Evolutionary conservation across 257 asterid genomes (phyloP), one percentile per base, ranked within the genome.

Genomic region (Marsdenia floribunda): DNA sequence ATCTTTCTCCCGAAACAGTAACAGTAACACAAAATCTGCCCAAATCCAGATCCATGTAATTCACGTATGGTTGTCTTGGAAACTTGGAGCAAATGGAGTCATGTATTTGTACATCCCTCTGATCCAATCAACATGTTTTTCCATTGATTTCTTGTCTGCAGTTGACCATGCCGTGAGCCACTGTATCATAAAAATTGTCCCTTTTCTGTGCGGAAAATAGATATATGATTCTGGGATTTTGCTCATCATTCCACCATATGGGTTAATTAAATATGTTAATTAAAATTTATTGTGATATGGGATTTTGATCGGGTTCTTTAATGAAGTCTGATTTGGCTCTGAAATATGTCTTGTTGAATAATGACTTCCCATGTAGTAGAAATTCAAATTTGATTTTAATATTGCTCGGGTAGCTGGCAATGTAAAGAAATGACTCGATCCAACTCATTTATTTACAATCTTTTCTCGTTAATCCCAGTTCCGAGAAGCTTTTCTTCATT

Each of bases 161-260:
- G 81, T 90, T 24, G 81, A 74, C 93, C 96, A 86, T 1, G 76
- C 26, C 47, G 81, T 79, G 10, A 85, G 49, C 42, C 85, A 87
- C 76, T 90, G 93, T 3, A 88, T 81, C 71, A 65, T 88, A 38
- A 24, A 88, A 0, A 76, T 76, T n/a, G 84, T 86, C 2, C 90
- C 92, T 72, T 80, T 81, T 22, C 96, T 76, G 44, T 90, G 96
- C 0, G 96, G 91, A 60, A 90, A 88, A 0, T 93, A 91, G 9
- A 47, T 90, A 47, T 86, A 87, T 1, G 91, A 78, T 80, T 87
- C 91, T 0, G 88, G 46, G 6, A 88, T 82, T 21, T 75, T 77
- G 14, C 81, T 42, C 96, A 90, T 90, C 86, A 72, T 86, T 44
- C 96, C 96, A 5, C 96, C 96, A 52, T 79, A 88, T 10, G 96